A percentile compares a stretch with the other conserved stretches of the same genome.
phyloP scores from a whole-genome alignment of 805 yeast genomes.

The Cyberlindnera saturnus region DNA sequence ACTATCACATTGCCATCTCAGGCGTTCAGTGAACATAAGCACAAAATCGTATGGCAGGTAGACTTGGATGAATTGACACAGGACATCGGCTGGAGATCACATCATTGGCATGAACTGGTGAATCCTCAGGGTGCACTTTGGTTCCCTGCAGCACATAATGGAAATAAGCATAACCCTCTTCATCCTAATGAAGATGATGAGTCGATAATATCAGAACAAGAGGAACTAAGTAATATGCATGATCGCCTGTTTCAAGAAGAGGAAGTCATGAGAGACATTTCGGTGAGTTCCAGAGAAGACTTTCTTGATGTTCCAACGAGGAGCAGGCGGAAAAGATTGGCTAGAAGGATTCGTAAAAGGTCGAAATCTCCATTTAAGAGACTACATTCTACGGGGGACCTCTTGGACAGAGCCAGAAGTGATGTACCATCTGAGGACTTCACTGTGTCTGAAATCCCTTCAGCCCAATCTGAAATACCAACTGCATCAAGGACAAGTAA shows the following conservation, averaged over 20 bases:
- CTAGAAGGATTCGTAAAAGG: constrained; percentile 13
- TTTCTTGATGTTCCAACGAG: constrained; percentile 3
- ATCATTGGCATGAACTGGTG: constrained; percentile 47
- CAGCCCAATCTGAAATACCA: not conserved
- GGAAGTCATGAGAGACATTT: constrained; percentile 8
- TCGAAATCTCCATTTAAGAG: constrained; percentile 23
- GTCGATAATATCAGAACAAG: constrained; percentile 1
- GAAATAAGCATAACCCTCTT: constrained; percentile 4
- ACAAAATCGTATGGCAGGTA: constrained; percentile 57
- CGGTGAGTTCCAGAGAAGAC: constrained; percentile 14
- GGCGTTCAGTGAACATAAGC: constrained; percentile 45
- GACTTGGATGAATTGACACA: constrained; percentile 51
- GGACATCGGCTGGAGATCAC: constrained; percentile 54
- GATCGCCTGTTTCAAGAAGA: constrained; percentile 16
- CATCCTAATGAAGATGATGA: constrained; percentile 3
- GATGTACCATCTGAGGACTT: not conserved
- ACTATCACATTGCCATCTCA: constrained; percentile 59
- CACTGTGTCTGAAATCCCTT: not conserved
- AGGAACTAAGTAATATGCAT: constrained; percentile 10
- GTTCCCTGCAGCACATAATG: constrained; percentile 33
- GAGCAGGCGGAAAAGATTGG: constrained; percentile 14
- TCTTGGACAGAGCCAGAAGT: not conserved
- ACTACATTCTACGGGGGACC: not conserved
- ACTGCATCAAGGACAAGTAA: not conserved
- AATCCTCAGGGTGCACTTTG: constrained; percentile 42